phyloP scores from a whole-genome alignment of 2,329 filamentous ascomycete species.

The Blastomyces percursus region DNA sequence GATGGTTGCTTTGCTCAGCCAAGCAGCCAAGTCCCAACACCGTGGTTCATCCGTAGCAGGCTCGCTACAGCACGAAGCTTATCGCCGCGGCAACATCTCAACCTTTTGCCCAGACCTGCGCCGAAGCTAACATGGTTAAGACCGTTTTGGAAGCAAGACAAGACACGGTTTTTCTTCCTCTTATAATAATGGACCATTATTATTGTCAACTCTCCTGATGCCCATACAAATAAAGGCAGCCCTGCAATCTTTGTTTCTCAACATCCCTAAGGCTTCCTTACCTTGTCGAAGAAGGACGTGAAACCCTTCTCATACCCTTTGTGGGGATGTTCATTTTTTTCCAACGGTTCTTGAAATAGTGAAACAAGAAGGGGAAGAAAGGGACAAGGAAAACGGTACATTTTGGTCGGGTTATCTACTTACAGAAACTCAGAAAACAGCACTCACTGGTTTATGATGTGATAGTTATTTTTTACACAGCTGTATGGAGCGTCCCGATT shows the following conservation, averaged over 20 bases:
- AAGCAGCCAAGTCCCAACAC: neutral
- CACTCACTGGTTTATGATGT: too few relatives aligned
- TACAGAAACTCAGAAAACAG: neutral
- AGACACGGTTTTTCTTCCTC: neutral
- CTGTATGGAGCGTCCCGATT: too few relatives aligned
- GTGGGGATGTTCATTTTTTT: neutral
- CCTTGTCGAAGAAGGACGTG: neutral
- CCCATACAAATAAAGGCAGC: too few relatives aligned
- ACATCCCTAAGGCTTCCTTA: neutral
- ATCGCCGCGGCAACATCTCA: neutral
- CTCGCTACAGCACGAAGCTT: neutral
- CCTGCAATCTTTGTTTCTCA: neutral
- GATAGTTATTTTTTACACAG: neutral
- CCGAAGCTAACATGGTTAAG: neutral
- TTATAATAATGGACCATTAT: neutral
- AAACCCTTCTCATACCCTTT: neutral
- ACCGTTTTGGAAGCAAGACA: neutral
- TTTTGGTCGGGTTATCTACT: neutral
- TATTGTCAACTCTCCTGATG: neutral
- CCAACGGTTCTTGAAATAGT: neutral
- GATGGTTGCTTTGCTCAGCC: neutral
- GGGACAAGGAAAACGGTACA: neutral
- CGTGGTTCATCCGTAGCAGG: neutral
- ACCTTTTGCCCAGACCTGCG: neutral
- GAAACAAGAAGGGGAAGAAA: neutral